Conservation (phyloP, 768 basidiomycete species). For the Hirschioporus abietinus region DNA sequence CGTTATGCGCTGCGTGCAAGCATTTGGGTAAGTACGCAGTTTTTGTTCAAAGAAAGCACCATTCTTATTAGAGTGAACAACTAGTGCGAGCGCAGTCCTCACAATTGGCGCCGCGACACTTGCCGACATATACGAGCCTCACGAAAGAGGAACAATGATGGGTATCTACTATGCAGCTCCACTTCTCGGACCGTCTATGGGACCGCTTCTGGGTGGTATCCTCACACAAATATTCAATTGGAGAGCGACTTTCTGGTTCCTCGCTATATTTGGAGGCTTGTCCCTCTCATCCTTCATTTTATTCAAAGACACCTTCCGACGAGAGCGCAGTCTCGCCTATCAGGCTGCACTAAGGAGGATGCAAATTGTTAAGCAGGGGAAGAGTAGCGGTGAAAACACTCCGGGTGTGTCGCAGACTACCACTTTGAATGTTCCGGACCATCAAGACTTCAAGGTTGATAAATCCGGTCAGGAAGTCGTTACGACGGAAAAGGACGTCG, state of each 20-base stretch:
- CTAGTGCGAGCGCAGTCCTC: slow-evolving; percentile 60
- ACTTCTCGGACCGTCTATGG: slow-evolving; percentile 63
- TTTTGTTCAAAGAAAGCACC: background rate
- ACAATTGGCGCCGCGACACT: slow-evolving; percentile 73
- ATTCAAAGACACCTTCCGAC: slow-evolving; percentile 80
- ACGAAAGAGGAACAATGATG: slow-evolving; percentile 71
- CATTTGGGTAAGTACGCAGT: slow-evolving; percentile 42
- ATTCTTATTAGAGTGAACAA: slow-evolving; percentile 11
- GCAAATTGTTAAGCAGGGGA: slow-evolving; percentile 3
- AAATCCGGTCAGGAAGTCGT: background rate
- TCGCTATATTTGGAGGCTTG: slow-evolving; percentile 54
- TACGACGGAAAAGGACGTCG: slow-evolving; percentile 14
- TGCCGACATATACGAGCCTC: slow-evolving; percentile 72
- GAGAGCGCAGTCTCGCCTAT: slow-evolving; percentile 78
- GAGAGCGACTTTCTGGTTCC: slow-evolving; percentile 83
- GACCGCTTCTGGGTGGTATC: slow-evolving; percentile 66
- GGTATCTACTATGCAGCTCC: slow-evolving; percentile 79
- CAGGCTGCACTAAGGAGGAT: slow-evolving; percentile 53
- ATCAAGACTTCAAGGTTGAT: background rate
- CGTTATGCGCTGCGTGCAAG: slow-evolving; percentile 65
- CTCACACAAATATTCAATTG: slow-evolving; percentile 66
- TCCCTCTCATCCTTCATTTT: slow-evolving; percentile 53
- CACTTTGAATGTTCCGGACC: background rate
- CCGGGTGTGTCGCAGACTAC: slow-evolving; percentile 2
- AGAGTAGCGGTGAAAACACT: background rate